phyloP scores from a whole-genome alignment of 163 green algal genomes.

The Scenedesmus sp. region DNA sequence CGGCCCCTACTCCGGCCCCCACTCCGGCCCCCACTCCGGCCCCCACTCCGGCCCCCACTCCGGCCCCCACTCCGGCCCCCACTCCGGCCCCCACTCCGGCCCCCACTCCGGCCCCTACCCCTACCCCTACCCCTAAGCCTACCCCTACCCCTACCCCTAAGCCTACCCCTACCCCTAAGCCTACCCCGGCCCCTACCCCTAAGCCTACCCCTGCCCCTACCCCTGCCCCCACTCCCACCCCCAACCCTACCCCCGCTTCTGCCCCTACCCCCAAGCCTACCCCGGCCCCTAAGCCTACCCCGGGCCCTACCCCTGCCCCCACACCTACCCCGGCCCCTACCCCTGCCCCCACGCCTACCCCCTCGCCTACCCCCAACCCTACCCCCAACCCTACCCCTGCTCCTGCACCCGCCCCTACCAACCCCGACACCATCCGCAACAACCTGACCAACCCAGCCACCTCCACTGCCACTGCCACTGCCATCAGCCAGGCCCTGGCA shows the following conservation, averaged over 20 bases:
- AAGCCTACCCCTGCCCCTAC: neutral
- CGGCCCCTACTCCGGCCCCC: neutral
- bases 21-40: neutral
- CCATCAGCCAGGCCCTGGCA: slow-evolving; percentile 34
- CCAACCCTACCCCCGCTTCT: neutral
- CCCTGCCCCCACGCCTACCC: neutral
- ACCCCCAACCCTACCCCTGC: neutral
- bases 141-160: neutral
- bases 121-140: neutral
- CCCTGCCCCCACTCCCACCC: neutral
- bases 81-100: neutral
- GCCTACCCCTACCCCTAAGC: neutral
- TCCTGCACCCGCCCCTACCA: neutral
- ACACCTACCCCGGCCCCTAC: neutral
- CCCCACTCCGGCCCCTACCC: neutral
- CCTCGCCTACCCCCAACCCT: neutral
- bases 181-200: neutral
- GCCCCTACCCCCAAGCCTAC: neutral
- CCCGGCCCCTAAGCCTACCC: neutral
- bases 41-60: neutral
- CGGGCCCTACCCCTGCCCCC: neutral
- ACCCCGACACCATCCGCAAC: neutral
- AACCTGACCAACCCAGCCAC: slow-evolving; percentile 21
- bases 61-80: neutral
- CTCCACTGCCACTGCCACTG: neutral